Base-by-base conservation (phyloP, 2,329 filamentous ascomycete species). In the Helicocarpus griseus region DNA sequence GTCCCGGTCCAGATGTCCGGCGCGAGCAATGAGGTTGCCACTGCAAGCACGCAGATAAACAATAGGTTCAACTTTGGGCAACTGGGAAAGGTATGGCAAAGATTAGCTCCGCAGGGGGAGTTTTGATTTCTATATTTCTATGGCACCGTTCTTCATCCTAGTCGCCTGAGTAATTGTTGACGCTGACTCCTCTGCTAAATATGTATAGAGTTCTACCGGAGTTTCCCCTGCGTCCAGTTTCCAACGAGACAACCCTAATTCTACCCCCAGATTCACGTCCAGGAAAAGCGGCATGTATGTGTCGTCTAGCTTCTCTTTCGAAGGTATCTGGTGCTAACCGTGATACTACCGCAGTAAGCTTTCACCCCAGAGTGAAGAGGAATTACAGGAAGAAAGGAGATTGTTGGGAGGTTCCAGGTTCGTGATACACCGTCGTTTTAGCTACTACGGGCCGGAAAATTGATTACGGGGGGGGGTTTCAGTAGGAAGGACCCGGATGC, bases 1-100 rank as follows among this genome's bases (percentile, higher is more conserved):
- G 43, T 13, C n/a, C 63, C 57, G 57, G 56, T 57, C 55, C 53
- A 56, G 57, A 54, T 52, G 55, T 59, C 59, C 58, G 55, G 56
- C 50, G 48, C 55, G 54, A 59, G 57, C 47, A 56, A 59, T 54
- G 53, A 43, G 49, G 43, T 47, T n/a, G 48, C 51, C 17, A 49
- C 41, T 52, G 21, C 47, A 46, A 11, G 38, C 48, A 31, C 3
- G 31, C 45, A 47, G 29, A 22, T 36, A 19, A 36, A 19, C 29
- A 47, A 36, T 11, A 8, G 24, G 11, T 26, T 47, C 36, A 29
- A 26, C 19, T 47, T 47, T 28, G 31, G 8, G 21, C 45, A 47
- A 33, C 19, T 45, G 17, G 41, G 41, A 31, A 45, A 21, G 26
- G 41, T 45, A 21, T 17, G 26, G n/a, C 24, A 45, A 31, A 2